Base-by-base conservation (phyloP, 371 early-diverging fungal species). In the Circinella minor region DNA sequence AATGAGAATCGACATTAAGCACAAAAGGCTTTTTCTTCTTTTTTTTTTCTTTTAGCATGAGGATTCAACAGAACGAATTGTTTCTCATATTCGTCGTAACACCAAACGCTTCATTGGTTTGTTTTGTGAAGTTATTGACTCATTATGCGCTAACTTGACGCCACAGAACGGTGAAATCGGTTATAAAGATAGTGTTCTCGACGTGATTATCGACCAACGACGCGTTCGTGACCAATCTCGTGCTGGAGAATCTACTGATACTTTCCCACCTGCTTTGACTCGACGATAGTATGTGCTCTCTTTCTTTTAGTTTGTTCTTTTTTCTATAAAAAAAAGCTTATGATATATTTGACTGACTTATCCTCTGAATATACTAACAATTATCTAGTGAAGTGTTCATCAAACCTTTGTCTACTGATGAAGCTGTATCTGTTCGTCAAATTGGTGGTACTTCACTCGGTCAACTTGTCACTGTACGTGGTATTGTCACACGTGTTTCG, bases 401-500 rank as follows among this genome's bases (percentile, higher is more conserved):
- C 72, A 93, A 90, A 69, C 94, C 96, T n/a, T 85, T 91, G 38
- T 73, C 82, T 18, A 78, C 76, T 39, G 80, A 81, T n/a, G 82
- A 77, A 63, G 83, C 91, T 1, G 73, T 89, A 38, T 91, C 98
- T n/a, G 93, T 99, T 54, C 94, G 99, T 70, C 90, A 95, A 65
- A 81, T 99, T 60, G 92, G 92, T 63, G 94, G 95, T 61, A 77
- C 84, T 46, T 77, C 89, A 55, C 86, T 99, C 63, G 99, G 99
- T 62, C 88, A 90, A 38, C 80, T 99, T 66, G 92, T 99, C 3
- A 91, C 92, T 4, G 87, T 99, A 39, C 90, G 94, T 62, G 99
- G 99, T 51, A 96, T 99, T 65, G 95, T 99, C 15, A 99, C 99
- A 5, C 93, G 98, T 63, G 95, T 97, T 47, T 90, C 93, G n/a